Evolutionary conservation across 1,139 yeast genomes (phyloP), one percentile per base, ranked within the genome.

Genomic region (Suhomyces choctaworum): DNA sequence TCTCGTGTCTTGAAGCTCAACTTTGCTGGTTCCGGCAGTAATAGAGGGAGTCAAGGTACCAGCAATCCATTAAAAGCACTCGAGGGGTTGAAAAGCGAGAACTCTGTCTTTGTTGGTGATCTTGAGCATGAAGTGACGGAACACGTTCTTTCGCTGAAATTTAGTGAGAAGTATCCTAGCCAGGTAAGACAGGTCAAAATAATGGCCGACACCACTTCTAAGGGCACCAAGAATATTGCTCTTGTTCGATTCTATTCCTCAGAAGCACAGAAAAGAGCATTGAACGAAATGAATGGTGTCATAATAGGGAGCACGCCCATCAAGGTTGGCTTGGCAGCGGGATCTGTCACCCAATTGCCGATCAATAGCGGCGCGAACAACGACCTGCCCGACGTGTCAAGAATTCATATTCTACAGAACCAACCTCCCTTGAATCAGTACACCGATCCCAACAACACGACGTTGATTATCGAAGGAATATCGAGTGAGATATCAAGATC

Each of bases 21-120:
- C 58, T 83, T 94, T 88, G 96, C 97, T 1, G 73, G 85, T 19
- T 46, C 48, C 2, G 45, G 46, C 8, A 37, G 35, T 9, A 25
- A 27, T n/a, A 12, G 30, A n/a, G 10, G 20, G n/a, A 15, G 29
- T 4, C 20, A 11, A 7, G 21, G 25, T 16, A n/a, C 29, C 7
- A 28, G 20, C 1, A 9, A 25, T 3, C 26, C 27, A 4, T 22
- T 23, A 7, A 31, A 21, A 15, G 19, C 21, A 7, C 15, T 12
- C 3, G 47, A 43, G n/a, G 34, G 29, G 4, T 31, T 41, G 7
- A 40, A 47, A 12, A 47, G 52, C 22, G 94, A 84, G 53, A 78
- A 61, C 50, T 83, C 96, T 4, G 66, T 88, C 35, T 89, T 89
- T 58, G 92, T 90, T 11, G 96, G 96, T 22, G 97, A 89, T 54